These are phyloP conservation scores for Lophiotrema nucula DNA, from an alignment of 495 filamentous ascomycete species.

Conservation along the genomic window DNA sequence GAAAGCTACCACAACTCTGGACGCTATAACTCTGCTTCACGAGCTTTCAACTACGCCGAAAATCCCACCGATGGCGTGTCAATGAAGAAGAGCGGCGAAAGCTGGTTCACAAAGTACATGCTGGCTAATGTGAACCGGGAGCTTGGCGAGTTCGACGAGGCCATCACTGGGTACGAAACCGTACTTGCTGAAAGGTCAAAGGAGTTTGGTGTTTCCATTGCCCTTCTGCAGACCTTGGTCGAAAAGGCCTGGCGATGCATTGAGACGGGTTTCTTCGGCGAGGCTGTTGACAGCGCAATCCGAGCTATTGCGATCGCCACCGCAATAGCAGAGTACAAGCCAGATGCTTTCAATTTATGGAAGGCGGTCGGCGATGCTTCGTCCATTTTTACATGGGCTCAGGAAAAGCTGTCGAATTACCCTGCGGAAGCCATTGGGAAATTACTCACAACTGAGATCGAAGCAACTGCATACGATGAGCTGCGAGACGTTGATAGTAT, in stretches of 20 bases:
- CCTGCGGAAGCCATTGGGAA: slow-evolving; percentile 53
- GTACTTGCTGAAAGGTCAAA: slow-evolving; percentile 63
- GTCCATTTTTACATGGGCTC: slow-evolving; percentile 75
- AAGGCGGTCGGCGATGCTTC: slow-evolving; percentile 90
- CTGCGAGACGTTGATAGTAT: slow-evolving; percentile 72
- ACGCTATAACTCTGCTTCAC: slow-evolving; percentile 85
- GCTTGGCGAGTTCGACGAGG: slow-evolving; percentile 81
- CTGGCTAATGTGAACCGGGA: slow-evolving; percentile 93
- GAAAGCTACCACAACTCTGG: slow-evolving; percentile 96
- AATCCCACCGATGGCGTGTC: slow-evolving; percentile 59
- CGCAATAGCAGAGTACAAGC: slow-evolving; percentile 50
- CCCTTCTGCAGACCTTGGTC: slow-evolving; percentile 79
- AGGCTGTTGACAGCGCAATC: slow-evolving; percentile 65
- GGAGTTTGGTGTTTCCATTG: slow-evolving; percentile 84
- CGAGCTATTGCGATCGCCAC: slow-evolving; percentile 57
- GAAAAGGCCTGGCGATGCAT: slow-evolving; percentile 76
- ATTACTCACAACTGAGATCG: slow-evolving; percentile 51
- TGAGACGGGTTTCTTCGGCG: slow-evolving; percentile 79
- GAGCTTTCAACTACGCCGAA: slow-evolving; percentile 81
- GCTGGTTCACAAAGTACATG: slow-evolving; percentile 96
- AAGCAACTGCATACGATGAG: slow-evolving; percentile 57
- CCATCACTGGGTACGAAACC: slow-evolving; percentile 69
- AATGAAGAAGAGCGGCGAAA: slow-evolving; percentile 51
- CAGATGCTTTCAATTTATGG: slow-evolving; percentile 89
- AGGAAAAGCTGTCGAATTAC: slow-evolving; percentile 58